phyloP scores from a whole-genome alignment of 371 early-diverging fungal genomes.

The Circinella umbellata region DNA sequence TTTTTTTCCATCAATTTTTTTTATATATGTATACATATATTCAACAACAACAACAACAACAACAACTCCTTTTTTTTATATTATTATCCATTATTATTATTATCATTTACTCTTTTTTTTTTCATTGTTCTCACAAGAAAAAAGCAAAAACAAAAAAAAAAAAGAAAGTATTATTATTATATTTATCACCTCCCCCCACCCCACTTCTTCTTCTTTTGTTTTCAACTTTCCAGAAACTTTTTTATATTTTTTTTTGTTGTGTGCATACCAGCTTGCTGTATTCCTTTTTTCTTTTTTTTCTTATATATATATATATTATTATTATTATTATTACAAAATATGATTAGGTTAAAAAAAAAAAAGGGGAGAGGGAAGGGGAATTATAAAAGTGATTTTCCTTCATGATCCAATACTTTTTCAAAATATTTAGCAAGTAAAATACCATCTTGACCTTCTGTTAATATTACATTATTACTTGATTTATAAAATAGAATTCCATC shows the following conservation, averaged over 20 bases:
- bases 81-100: not conserved
- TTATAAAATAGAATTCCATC: constrained; percentile 79
- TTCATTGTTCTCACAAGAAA: constrained; percentile 5
- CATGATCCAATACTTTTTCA: constrained; percentile 47
- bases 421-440: constrained; percentile 71
- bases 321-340: too few species aligned
- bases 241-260: not conserved
- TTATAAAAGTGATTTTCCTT: constrained; percentile 20
- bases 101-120: constrained; percentile 9
- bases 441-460: constrained; percentile 73
- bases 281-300: constrained; percentile 15
- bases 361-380: not conserved
- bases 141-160: too few species aligned
- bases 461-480: constrained; percentile 80
- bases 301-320: not conserved
- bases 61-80: too few species aligned
- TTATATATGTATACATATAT: constrained; percentile 7
- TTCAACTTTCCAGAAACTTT: constrained; percentile 1
- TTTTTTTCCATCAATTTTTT: not conserved
- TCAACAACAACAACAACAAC: too few species aligned
- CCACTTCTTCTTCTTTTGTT: not conserved
- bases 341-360: too few species aligned
- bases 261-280: constrained; percentile 11
- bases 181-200: not conserved
- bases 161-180: not conserved